These are phyloP conservation scores for Myriosclerotinia duriaeana DNA, from an alignment of 2,329 filamentous ascomycete species.

Conservation along the genomic window DNA sequence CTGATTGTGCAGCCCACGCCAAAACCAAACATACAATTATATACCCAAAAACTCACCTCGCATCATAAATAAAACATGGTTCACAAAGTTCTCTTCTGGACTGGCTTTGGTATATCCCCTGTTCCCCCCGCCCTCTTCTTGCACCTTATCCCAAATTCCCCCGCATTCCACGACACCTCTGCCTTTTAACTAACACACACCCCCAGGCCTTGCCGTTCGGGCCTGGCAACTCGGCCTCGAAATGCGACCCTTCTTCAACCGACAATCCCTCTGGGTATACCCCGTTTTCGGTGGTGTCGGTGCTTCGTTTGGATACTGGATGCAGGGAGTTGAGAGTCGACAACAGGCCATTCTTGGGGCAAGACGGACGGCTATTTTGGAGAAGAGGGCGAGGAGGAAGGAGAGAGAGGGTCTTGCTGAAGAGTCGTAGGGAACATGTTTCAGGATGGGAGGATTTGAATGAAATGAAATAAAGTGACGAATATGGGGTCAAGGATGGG, in stretches of 20 bases:
- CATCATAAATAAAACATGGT: conserved; percentile 36
- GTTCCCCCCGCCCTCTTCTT: conserved; percentile 20
- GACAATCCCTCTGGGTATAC: conserved; percentile 83
- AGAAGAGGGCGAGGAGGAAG: conserved; percentile 82
- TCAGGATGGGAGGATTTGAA: neutral
- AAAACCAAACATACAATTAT: neutral
- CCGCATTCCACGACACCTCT: conserved; percentile 5
- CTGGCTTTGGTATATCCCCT: conserved; percentile 76
- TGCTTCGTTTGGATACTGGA: conserved; percentile 94
- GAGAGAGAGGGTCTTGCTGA: conserved; percentile 58
- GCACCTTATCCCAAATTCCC: conserved; percentile 13
- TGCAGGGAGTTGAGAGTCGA: conserved; percentile 82
- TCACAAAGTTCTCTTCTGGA: conserved; percentile 73
- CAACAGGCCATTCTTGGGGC: conserved; percentile 76
- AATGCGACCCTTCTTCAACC: conserved; percentile 92
- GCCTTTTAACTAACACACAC: conserved; percentile 10
- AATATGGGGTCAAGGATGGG: neutral
- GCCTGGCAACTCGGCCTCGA: conserved; percentile 98
- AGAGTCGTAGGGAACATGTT: conserved; percentile 25
- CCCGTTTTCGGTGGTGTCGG: conserved; percentile 83
- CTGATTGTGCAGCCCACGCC: neutral
- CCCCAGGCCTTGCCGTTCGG: conserved; percentile 84
- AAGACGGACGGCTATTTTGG: conserved; percentile 76
- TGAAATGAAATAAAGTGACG: neutral
- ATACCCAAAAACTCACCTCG: conserved; percentile 4